Base-by-base conservation (phyloP, 257 asterid species). In the Thymus quinquecostatus region DNA sequence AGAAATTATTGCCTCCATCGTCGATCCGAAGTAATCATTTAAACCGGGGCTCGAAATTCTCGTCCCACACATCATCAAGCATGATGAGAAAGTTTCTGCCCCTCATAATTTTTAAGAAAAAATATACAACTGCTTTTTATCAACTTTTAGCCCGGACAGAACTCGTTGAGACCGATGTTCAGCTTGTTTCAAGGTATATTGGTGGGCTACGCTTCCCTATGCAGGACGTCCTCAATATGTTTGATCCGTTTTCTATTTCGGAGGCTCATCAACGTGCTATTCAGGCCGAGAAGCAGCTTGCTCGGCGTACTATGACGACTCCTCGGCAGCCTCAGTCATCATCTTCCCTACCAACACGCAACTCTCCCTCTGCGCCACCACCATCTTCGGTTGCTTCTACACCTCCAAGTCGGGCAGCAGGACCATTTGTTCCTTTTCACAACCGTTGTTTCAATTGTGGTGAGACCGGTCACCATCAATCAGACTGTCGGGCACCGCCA, bases 211-310 rank as follows among this genome's bases (percentile, higher is more conserved):
- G 47, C 47, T 8, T 41, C 47, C 47, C 47, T 41, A 1, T 41
- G 10, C 7, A 41, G 10, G 47, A 41, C 47, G 10, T 41, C 7
- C 47, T 41, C 47, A 41, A 41, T 41, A 5, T 41, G 7, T 41
- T 41, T 41, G 47, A 41, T 8, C 47, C 47, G 10, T 41, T 41
- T 41, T 41, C 60, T 12, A n/a, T 66, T 2, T 66, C 47, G 0
- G 60, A 66, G 33, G 71, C 71, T 1, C 60, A 66, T n/a, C 71
- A 66, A 7, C 45, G 14, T 1, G 60, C 60, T 3, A 6, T 66
- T n/a, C 60, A 32, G 13, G 59, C 60, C 0, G 60, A 66, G 14
- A 48, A 66, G 10, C 45, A 49, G 48, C 36, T 66, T 13, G 14
- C n/a, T 0, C 61, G 8, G 0, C 61, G 36, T 13, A 0, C 36